Evolutionary conservation across 768 basidiomycete genomes (phyloP).

Genomic region (Phlegmacium glaucopus): DNA sequence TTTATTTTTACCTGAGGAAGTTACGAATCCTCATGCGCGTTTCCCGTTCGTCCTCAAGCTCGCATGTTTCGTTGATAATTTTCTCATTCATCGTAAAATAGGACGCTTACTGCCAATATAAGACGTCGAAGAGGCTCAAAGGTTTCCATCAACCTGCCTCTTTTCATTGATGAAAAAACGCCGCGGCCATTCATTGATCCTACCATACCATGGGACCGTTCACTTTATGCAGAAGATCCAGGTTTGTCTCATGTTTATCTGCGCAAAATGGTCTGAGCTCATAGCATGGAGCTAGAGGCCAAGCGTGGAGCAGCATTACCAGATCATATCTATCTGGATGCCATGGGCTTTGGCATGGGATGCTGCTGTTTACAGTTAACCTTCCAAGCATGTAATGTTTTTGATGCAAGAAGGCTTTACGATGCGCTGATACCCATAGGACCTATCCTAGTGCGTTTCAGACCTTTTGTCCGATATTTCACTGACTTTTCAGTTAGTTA

Average conservation of each 20-base stretch:
- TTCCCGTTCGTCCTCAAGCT: constrained; percentile 77
- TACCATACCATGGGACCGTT: constrained; percentile 84
- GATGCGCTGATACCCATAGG: constrained; percentile 95
- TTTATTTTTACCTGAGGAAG: constrained; percentile 90
- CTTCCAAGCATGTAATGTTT: constrained; percentile 94
- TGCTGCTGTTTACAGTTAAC: constrained; percentile 97
- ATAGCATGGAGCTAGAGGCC: constrained; percentile 56
- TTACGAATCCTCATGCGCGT: constrained; percentile 95
- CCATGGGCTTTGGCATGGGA: constrained; percentile 99
- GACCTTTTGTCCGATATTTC: not conserved
- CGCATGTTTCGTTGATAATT: constrained; percentile 1
- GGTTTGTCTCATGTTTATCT: constrained; percentile 42
- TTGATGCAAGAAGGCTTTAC: constrained; percentile 89
- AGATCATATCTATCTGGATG: constrained; percentile 96
- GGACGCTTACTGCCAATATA: constrained; percentile 97
- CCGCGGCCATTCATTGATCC: constrained; percentile 90
- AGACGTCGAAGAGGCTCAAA: constrained; percentile 86
- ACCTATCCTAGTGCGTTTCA: constrained; percentile 78
- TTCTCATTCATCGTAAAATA: constrained; percentile 29
- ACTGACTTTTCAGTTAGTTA: constrained; percentile 46
- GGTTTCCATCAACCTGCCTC: constrained; percentile 91
- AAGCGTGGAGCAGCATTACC: constrained; percentile 83
- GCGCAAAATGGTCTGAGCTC: not conserved
- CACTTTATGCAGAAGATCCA: constrained; percentile 79
- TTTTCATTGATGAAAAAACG: constrained; percentile 86